A percentile compares a stretch with the other conserved stretches of the same genome.
These are phyloP conservation scores for Pseudomonodictys pantanalensis DNA, from an alignment of 495 filamentous ascomycete species.

Conservation along the genomic window DNA sequence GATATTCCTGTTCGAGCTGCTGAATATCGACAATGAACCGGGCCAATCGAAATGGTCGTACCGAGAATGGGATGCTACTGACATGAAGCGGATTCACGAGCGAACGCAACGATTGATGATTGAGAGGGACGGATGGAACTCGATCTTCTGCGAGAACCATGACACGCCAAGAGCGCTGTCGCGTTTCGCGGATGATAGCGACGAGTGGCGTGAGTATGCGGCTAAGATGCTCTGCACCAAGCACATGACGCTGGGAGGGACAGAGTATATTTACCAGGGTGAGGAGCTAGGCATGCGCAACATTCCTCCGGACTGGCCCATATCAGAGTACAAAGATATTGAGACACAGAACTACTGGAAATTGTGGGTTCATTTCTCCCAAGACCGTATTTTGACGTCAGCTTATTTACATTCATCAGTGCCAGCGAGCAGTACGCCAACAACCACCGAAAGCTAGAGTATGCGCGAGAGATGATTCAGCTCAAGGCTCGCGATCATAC, in stretches of 20 bases:
- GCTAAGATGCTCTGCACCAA: constrained; percentile 54
- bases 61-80: constrained; percentile 43
- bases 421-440: constrained; percentile 28
- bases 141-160: constrained; percentile 47
- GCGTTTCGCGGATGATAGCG: constrained; percentile 48
- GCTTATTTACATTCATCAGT: neutral
- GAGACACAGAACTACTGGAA: constrained; percentile 53
- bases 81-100: constrained; percentile 43
- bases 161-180: constrained; percentile 49
- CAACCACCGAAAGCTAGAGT: constrained; percentile 24
- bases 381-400: neutral
- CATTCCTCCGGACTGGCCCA: constrained; percentile 44
- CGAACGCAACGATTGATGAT: constrained; percentile 45
- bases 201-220: constrained; percentile 45
- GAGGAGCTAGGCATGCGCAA: constrained; percentile 59
- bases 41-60: constrained; percentile 44
- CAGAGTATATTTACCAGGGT: constrained; percentile 56
- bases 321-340: constrained; percentile 53
- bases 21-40: constrained; percentile 47
- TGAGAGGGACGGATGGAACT: constrained; percentile 50
- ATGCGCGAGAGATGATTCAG: constrained; percentile 35
- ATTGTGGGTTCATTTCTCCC: constrained; percentile 35
- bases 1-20: constrained; percentile 55
- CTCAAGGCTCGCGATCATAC: constrained; percentile 42
- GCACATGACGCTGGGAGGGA: constrained; percentile 50